Evolutionary conservation across 805 yeast species (phyloP), one percentile per base, ranked within the genome.

Genomic region (Candida suzukii): DNA sequence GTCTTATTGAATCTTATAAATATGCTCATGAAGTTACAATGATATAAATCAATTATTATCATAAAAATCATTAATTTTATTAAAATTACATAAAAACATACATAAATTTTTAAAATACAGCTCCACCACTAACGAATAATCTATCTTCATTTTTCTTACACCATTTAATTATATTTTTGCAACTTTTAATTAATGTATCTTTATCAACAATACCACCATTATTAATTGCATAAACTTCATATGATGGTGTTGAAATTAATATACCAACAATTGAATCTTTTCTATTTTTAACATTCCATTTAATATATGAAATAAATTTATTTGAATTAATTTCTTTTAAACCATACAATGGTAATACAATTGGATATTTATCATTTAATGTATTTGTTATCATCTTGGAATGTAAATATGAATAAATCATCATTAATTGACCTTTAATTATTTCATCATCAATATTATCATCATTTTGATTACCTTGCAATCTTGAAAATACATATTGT

Each of bases 91-190:
- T 26, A 16, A 5, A 29, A 13, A 22, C 9, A 35, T 24, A 35
- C 8, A 25, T 24, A 35, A 27, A 28, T 14, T 16, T 38, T 52
- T 48, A 80, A 53, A 78, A 83, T 0, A 73, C 69, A 0, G 84
- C 86, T 2, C 93, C 93, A n/a, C 79, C 80, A 19, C 78, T 75
- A 11, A 83, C 77, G 56, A 87, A 88, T 28, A 88, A 57, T 31
- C 93, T 64, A 40, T 76, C 78, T 46, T 83, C 83, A 49, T 85
- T 74, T 46, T 71, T 76, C 45, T 74, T 70, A 50, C 95, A 81
- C 96, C 96, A 90, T 38, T 70, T 69, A 9, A 84, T 78, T 13
- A 88, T 76, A 18, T 70, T 67, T 39, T 78, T 70, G 31, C 88
- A 80, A 45, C 86, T 78, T 18, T 65, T 65, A 14, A 83, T 72